Base-by-base conservation (phyloP, 2,329 filamentous ascomycete genomes). In the Colletotrichum higginsianum region DNA sequence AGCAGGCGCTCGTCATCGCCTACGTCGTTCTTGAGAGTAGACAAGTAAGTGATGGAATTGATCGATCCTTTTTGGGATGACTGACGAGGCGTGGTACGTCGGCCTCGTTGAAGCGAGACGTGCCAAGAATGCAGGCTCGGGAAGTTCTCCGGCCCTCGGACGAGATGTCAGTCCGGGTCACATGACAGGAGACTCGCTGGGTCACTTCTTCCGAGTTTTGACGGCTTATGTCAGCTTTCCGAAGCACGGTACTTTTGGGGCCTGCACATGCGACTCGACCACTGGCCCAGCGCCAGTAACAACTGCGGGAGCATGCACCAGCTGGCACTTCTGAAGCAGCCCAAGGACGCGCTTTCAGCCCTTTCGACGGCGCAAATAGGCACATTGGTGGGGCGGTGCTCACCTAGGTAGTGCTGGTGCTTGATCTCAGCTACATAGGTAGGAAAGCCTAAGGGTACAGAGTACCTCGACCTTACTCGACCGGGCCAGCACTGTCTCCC, bases 351-450 rank as follows among this genome's bases (percentile, higher is more conserved):
- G 46, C 60, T 61, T 42, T 61, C 60, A 61, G 61, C 61, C 49
- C 61, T 63, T 53, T 53, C 44, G 38, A 35, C 49, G 42, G 55
- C 60, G 58, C 61, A 58, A 49, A 26, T 56, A 70, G 53, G 49
- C 56, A 62, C 68, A n/a, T 52, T 61, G 18, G 68, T 58, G 68
- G 68, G 68, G 64, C 68, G 53, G 50, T 67, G 63, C 57, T 47
- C 40, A 42, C 56, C 55, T 61, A 30, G 21, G 61, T 38, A 50
- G 40, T 49, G 42, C 56, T 53, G 30, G 61, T 47, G 42, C 57
- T 60, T 57, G 55, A 57, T 4, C 30, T 26, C n/a, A 61, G 26
- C 26, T 26, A 26, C 26, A 26, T 26, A 26, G 26, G 26, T 26
- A 26, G 26, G 26, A 26, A 26, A 26, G 26, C 26, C 26, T 26